phyloP scores from a whole-genome alignment of 352 stramenopile species.

The Phytophthora hibernalis region DNA sequence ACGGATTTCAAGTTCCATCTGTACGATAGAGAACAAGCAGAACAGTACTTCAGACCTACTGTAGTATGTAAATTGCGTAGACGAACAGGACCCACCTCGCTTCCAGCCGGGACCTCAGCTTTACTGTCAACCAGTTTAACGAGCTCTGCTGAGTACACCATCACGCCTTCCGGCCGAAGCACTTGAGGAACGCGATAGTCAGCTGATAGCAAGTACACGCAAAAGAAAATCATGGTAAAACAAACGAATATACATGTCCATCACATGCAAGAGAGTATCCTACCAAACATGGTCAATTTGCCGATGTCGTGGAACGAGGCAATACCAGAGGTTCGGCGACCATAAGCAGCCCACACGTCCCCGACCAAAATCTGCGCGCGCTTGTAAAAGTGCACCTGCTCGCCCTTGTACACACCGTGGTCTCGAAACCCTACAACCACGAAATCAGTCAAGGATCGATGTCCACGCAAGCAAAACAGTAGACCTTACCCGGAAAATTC shows the following conservation, averaged over 20 bases:
- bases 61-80: background rate
- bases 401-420: constrained; percentile 80
- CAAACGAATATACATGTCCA: background rate
- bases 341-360: constrained; percentile 90
- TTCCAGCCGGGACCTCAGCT: constrained; percentile 63
- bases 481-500: constrained; percentile 60
- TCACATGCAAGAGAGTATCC: background rate
- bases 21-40: background rate
- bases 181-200: constrained; percentile 91
- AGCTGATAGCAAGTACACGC: constrained; percentile 37
- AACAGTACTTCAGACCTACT: background rate
- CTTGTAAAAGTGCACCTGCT: constrained; percentile 92
- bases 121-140: constrained; percentile 59
- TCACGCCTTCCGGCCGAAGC: constrained; percentile 71
- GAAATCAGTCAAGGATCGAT: background rate
- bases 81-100: constrained; percentile 48
- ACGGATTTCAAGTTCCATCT: constrained; percentile 88
- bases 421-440: constrained; percentile 72
- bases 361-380: constrained; percentile 90
- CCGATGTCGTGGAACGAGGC: constrained; percentile 83
- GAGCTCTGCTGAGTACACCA: constrained; percentile 66
- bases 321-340: constrained; percentile 48
- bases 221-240: background rate
- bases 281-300: constrained; percentile 91
- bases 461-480: background rate